A percentile compares a stretch with the other conserved stretches of the same genome.
phyloP scores from a whole-genome alignment of 495 filamentous ascomycete genomes.

The Aspergillus baeticus region DNA sequence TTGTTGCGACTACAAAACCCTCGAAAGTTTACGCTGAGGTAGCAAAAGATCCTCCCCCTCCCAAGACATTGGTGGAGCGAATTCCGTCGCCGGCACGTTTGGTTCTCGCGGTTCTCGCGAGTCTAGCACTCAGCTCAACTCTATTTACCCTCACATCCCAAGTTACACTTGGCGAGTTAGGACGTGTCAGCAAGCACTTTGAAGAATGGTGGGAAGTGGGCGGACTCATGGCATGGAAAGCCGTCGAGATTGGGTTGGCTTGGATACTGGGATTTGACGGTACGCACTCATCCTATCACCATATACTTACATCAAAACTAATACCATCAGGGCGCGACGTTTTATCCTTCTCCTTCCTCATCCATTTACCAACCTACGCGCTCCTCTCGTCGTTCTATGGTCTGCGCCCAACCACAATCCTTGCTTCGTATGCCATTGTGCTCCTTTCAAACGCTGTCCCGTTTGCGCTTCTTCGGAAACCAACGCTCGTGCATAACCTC shows the following conservation, averaged over 20 bases:
- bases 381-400: slow-evolving; percentile 74
- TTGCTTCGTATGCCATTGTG: slow-evolving; percentile 60
- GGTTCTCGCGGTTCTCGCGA: slow-evolving; percentile 60
- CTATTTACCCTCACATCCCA: slow-evolving; percentile 54
- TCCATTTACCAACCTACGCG: slow-evolving; percentile 67
- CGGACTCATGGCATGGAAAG: slow-evolving; percentile 62
- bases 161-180: slow-evolving; percentile 56
- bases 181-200: slow-evolving; percentile 56
- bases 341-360: slow-evolving; percentile 62
- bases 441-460: slow-evolving; percentile 65
- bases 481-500: slow-evolving; percentile 60
- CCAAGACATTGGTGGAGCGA: slow-evolving; percentile 19
- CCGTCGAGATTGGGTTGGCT: slow-evolving; percentile 64
- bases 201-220: slow-evolving; percentile 61
- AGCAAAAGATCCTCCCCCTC: slow-evolving; percentile 1
- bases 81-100: slow-evolving; percentile 57
- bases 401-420: slow-evolving; percentile 55
- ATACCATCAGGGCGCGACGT: slow-evolving; percentile 60
- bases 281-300: slow-evolving; percentile 19
- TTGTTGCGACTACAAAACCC: slow-evolving; percentile 4
- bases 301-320: background rate
- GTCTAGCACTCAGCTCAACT: slow-evolving; percentile 55
- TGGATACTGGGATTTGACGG: slow-evolving; percentile 73
- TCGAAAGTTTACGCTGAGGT: slow-evolving; percentile 2
- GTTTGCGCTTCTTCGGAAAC: slow-evolving; percentile 65